Base-by-base conservation (phyloP, 257 asterid genomes). In the Coffea canephora region DNA sequence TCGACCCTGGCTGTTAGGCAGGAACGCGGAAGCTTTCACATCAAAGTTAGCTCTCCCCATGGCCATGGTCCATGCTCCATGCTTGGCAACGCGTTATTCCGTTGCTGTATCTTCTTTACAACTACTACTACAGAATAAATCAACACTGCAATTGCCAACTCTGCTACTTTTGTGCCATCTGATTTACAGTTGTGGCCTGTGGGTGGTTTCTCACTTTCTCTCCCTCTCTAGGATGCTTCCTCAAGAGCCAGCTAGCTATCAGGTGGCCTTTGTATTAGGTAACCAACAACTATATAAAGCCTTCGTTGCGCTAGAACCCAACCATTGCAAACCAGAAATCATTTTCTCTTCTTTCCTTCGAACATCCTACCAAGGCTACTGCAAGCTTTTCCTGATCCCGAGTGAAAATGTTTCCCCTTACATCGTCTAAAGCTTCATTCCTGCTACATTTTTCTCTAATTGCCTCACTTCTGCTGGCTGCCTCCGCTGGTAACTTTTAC, bases 401-500 rank as follows among this genome's bases (percentile, higher is more conserved):
- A 57, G 25, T 50, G 21, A 67, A 67, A 67, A 67, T 67, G 77
- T 27, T 36, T 3, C 27, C 25, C 8, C 27, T 36, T 19, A 4
- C 18, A 0, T 36, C 68, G 15, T 77, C 52, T 52, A 74, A 0
- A 74, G 31, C 49, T 15, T 61, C 36, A 52, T 27, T 34, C 10
- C 19, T 74, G 46, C 73, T 68, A 3, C 49, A 68, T 1, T 0
- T 70, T 14, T 50, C 49, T n/a, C 45, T 25, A 25, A 12, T 49
- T 23, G 61, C 76, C 25, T 31, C 70, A 18, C 21, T 66, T 19
- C 45, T 74, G 8, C 21, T 80, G 72, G 43, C n/a, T 6, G 83
- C 49, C 19, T 76, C 23, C 36, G 80, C 83, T 5, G 83, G 80
- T 11, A 80, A 80, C 8, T n/a, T n/a, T n/a, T n/a, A n/a, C n/a